Evolutionary conservation across 78 protist genomes (phyloP).

Genomic region (Isochrysis galbana): DNA sequence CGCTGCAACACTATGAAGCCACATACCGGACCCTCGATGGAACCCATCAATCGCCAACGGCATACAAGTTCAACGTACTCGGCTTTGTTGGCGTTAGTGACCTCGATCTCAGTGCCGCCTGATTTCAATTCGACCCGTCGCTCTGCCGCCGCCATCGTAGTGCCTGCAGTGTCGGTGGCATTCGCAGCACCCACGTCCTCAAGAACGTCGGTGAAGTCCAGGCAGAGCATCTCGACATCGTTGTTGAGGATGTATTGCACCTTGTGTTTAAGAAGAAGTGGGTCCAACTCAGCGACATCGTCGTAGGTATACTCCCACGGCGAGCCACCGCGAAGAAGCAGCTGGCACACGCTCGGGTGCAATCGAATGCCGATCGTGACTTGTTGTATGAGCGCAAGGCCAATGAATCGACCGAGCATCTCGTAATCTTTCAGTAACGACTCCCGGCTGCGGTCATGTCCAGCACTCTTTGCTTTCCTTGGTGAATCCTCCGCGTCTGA

Average conservation of each 20-base stretch:
- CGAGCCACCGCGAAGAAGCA: not conserved
- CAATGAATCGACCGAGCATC: constrained; percentile 25
- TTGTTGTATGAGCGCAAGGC: not conserved
- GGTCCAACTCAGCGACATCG: not conserved
- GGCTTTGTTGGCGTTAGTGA: constrained; percentile 59
- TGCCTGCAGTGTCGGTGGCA: not conserved
- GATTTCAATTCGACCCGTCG: constrained; percentile 63
- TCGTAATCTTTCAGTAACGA: not conserved
- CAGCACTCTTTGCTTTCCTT: not conserved
- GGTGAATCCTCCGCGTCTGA: not conserved
- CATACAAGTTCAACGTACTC: constrained; percentile 46
- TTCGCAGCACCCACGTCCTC: not conserved
- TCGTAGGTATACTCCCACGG: constrained; percentile 1
- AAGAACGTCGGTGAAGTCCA: constrained; percentile 31
- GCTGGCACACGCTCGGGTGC: not conserved
- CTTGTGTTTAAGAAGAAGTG: not conserved
- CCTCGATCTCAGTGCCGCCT: constrained; percentile 74
- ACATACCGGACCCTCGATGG: not conserved
- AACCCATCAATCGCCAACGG: not conserved
- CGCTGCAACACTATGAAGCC: too few relatives aligned
- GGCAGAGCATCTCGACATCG: not conserved
- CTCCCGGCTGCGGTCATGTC: not conserved
- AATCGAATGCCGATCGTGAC: constrained; percentile 14
- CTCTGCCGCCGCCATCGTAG: not conserved
- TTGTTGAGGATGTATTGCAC: not conserved